Conservation (phyloP, 2,329 filamentous ascomycete species). For the Xylaria sp. region DNA sequence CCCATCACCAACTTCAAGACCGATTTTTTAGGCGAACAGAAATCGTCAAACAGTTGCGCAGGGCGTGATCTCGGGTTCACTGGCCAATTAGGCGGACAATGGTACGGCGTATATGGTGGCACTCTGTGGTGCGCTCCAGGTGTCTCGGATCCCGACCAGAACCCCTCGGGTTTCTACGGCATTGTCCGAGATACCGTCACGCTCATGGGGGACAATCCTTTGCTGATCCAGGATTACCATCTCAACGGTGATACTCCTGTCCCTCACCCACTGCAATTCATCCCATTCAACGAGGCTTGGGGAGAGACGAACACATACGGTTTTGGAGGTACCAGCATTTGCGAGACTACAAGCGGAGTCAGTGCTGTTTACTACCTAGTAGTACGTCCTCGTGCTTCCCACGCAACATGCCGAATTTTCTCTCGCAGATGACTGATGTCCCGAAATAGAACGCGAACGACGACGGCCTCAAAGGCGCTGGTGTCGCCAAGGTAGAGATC, state of each 20-base stretch:
- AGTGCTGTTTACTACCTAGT: not conserved
- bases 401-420: not conserved
- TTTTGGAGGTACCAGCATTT: not conserved
- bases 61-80: not conserved
- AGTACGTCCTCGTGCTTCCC: not conserved
- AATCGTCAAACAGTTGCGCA: not conserved
- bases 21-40: not conserved
- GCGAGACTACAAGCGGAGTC: not conserved
- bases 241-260: not conserved
- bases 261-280: not conserved
- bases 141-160: not conserved
- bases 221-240: not conserved
- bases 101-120: not conserved
- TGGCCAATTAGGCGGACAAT: not conserved
- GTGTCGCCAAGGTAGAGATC: not conserved
- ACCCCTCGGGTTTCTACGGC: not conserved
- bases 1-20: not conserved
- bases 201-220: not conserved
- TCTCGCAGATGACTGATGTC: not conserved
- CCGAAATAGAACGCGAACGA: not conserved
- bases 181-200: not conserved
- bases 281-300: not conserved
- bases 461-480: not conserved
- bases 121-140: not conserved
- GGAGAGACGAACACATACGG: not conserved